phyloP scores from a whole-genome alignment of 768 basidiomycete species.

The Pilatotrama ljubarskyi region DNA sequence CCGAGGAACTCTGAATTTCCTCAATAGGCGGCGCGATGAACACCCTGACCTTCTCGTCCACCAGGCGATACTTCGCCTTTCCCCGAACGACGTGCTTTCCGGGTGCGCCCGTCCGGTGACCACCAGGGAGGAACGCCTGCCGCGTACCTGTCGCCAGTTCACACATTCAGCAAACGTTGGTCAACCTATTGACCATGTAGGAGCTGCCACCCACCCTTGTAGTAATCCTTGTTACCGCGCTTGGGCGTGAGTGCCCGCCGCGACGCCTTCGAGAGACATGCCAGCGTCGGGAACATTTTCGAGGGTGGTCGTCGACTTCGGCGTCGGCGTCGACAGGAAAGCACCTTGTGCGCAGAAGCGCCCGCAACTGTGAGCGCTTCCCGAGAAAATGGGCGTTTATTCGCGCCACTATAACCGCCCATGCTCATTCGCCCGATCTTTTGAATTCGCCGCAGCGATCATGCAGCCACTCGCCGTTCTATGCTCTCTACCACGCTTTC shows the following conservation, averaged over 20 bases:
- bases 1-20: constrained; percentile 57
- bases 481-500: not conserved
- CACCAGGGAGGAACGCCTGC: constrained; percentile 81
- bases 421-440: not conserved
- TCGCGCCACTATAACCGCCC: not conserved
- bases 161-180: not conserved
- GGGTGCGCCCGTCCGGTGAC: constrained; percentile 84
- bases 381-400: not conserved
- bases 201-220: constrained; percentile 74
- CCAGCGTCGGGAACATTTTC: constrained; percentile 68
- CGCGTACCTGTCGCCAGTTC: constrained; percentile 59
- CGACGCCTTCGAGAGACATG: constrained; percentile 73
- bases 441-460: constrained; percentile 1
- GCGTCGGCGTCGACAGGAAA: not conserved
- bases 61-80: constrained; percentile 75
- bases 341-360: not conserved
- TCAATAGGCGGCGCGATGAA: constrained; percentile 79
- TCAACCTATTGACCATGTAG: not conserved
- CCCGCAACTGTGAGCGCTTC: not conserved
- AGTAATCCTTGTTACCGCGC: constrained; percentile 91
- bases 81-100: constrained; percentile 80
- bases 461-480: not conserved
- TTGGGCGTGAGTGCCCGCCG: constrained; percentile 82
- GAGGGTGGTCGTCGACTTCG: not conserved
- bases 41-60: constrained; percentile 82